Evolutionary conservation across 345 rosid genomes (phyloP).

Genomic region (Populus pruinosa): DNA sequence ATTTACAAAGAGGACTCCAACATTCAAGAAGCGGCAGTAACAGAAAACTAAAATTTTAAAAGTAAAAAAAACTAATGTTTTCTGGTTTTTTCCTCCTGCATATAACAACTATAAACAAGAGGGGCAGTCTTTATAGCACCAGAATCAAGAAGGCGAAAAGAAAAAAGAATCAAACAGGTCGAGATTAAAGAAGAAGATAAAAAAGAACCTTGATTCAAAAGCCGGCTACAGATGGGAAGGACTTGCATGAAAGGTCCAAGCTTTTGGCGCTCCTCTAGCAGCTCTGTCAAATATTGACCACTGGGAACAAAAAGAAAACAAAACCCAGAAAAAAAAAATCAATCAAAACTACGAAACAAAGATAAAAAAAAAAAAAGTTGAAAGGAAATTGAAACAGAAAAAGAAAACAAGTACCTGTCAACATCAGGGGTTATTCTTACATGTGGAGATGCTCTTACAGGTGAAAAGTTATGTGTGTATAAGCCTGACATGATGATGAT

Average conservation of each 20-base stretch:
- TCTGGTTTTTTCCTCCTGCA: background rate
- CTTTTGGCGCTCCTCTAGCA: conserved; percentile 86
- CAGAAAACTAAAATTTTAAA: background rate
- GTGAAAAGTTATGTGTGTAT: conserved; percentile 11
- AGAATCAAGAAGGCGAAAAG: background rate
- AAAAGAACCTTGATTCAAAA: conserved; percentile 77
- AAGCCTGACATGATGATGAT: conserved; percentile 13
- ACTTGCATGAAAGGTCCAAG: conserved; percentile 89
- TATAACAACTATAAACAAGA: background rate
- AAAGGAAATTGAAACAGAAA: background rate
- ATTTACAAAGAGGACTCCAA: background rate
- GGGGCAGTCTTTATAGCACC: background rate
- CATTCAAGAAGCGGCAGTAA: background rate
- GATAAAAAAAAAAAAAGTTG: background rate
- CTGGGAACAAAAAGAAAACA: conserved; percentile 13
- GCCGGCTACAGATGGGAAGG: conserved; percentile 81
- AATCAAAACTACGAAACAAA: background rate
- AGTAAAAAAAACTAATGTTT: background rate
- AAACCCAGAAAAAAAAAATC: background rate
- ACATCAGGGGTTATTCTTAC: conserved; percentile 14
- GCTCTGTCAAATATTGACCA: conserved; percentile 77
- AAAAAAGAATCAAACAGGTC: background rate
- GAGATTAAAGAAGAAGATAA: background rate
- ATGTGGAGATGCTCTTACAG: conserved; percentile 12
- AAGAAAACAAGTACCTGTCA: conserved; percentile 5